Conservation (phyloP, 257 asterid genomes). For the Solanum medicagineum region DNA sequence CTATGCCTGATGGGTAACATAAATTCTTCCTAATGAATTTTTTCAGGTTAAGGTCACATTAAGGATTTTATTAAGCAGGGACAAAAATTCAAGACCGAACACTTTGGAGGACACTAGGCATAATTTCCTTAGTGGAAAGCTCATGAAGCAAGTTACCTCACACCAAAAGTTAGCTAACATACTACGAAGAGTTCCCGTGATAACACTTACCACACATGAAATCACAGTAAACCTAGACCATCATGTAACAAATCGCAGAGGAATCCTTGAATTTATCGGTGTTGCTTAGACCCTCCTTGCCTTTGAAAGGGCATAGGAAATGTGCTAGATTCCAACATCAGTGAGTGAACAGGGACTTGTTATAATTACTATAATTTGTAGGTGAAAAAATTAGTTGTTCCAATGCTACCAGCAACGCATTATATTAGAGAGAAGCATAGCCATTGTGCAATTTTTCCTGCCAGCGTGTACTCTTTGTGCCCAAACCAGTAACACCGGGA, state of each 20-base stretch:
- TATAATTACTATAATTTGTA: background rate
- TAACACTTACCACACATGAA: background rate
- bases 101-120: background rate
- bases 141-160: background rate
- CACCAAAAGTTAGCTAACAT: background rate
- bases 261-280: background rate
- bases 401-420: background rate
- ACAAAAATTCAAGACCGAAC: background rate
- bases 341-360: background rate
- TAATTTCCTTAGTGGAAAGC: background rate
- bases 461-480: background rate
- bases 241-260: background rate
- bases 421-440: background rate
- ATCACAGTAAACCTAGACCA: background rate
- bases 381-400: background rate
- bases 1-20: background rate
- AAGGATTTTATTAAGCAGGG: background rate
- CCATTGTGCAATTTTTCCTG: background rate
- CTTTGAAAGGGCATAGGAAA: background rate
- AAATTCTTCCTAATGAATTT: background rate
- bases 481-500: background rate
- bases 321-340: background rate
- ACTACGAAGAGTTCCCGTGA: background rate
- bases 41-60: background rate
- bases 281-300: background rate